Evolutionary conservation across 129 eudicot genomes (phyloP), one percentile per base, ranked within the genome.

Genomic region (Gnaphalium uliginosum): DNA sequence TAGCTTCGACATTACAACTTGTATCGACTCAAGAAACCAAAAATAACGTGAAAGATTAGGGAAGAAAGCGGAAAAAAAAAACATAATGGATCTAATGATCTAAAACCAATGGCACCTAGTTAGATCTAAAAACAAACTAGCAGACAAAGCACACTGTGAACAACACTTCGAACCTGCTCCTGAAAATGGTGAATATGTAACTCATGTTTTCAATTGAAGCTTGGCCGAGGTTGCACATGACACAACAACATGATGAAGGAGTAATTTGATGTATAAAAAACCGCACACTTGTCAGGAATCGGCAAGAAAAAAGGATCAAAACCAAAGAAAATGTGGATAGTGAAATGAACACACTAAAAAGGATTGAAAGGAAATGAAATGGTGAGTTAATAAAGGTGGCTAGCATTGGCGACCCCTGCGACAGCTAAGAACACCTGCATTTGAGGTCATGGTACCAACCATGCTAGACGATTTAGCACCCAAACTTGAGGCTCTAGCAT

Each of bases 401-500:
- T 89, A 91, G 90, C 97, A 91, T 76, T 74, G 87, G 79, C 76
- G 89, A 72, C 95, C 97, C 43, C 90, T 76, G 84, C 87, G 92
- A 60, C 97, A 91, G 74, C 60, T 71, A 27, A 88, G 95, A 78
- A 79, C 92, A 27, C 97, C 97, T 0, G 97, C 90, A 72, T 81
- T 85, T 8, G 97, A 81, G 3, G 97, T 91, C 6, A 91, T 91
- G 27, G 85, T 23, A 27, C 76, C 92, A 58, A 91, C 95, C 95
- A 91, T 86, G 68, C 84, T 66, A 35, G 97, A 91, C 5, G 97
- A 86, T 71, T 91, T 91, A 18, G 97, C 97, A 1, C 97, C 97
- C 27, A 91, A 73, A 72, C 97, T 91, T 9, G 97, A 91, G 41
- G 97, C 97, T 81, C 96, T 84, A 18, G 97, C 97, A 60, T 91